Base-by-base conservation (phyloP, 768 basidiomycete species). In the Hericium erinaceus region DNA sequence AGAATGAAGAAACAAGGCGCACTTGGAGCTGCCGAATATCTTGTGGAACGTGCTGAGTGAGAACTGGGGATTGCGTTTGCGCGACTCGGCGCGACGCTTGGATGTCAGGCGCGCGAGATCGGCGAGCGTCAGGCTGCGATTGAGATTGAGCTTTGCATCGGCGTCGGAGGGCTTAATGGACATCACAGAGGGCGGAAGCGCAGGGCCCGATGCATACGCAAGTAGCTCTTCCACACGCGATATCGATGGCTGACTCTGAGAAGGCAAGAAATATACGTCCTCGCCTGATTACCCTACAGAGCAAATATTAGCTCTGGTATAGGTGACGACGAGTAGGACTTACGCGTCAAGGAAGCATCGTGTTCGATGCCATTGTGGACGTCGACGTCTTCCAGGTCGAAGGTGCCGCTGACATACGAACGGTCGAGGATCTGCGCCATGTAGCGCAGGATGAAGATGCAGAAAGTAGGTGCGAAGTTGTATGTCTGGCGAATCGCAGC, bases 301-400 rank as follows among this genome's bases (percentile, higher is more conserved):
- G 12, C 3, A 26, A 33, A 33, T 2, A 8, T 33, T 2, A 33
- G 33, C 5, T 33, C 33, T 33, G 33, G 26, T 6, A 33, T 33
- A 10, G 9, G 33, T 8, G 9, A 18, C 6, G 2, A 22, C 11
- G 15, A 8, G 28, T 38, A 11, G 38, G 7, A 76, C 80, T 48
- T 67, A 85, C 85, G 76, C 15, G 76, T 74, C 20, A 87, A 71
- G 0, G 83, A 85, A 0, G 73, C 84, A 64, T 87, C 84, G 62
- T 87, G 84, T 61, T 87, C 86, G 55, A 88, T 88, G 4, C 84
- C 82, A 59, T 89, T 89, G 68, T 91, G 89, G 12, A 85, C 65
- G 64, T 80, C 80, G 44, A 92, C 73, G 38, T 91, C 87, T 10
- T 72, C 70, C 10, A 92, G 72, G 64, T 90, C 80, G 60, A 88